Conservation (phyloP, 1,284 basidiomycete species). For the Ustilago trichophora region DNA sequence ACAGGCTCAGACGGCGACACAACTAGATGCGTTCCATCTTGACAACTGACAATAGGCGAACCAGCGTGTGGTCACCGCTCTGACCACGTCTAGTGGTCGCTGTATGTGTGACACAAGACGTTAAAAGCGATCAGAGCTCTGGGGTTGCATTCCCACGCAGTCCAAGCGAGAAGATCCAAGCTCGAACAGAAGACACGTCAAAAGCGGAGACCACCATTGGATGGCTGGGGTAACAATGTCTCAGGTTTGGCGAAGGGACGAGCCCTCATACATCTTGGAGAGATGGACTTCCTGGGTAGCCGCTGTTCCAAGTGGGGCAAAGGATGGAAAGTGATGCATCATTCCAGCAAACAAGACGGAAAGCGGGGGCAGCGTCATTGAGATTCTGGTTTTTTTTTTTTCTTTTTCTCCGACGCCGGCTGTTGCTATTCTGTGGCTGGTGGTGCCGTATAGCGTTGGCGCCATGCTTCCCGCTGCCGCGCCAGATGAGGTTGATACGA, state of each 20-base stretch:
- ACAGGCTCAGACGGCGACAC: too few species aligned
- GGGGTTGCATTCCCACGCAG: too few species aligned
- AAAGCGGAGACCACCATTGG: background rate
- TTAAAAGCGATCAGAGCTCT: too few species aligned
- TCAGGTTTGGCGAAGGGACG: slow-evolving; percentile 1
- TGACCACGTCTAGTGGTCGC: too few species aligned
- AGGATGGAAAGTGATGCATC: background rate
- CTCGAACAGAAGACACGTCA: background rate
- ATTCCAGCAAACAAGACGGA: background rate
- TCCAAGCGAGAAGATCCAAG: background rate
- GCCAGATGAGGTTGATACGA: background rate
- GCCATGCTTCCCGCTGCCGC: background rate
- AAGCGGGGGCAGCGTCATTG: slow-evolving; percentile 2
- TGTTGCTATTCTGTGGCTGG: background rate
- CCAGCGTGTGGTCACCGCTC: background rate
- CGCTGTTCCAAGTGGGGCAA: slow-evolving; percentile 1
- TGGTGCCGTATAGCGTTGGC: background rate
- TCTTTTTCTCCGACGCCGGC: slow-evolving; percentile 4
- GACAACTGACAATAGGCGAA: background rate
- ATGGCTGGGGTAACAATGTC: background rate
- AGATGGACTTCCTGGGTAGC: background rate
- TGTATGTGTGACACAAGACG: too few species aligned
- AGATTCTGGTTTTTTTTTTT: too few species aligned
- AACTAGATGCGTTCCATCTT: too few species aligned
- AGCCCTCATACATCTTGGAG: too few species aligned